Conservation (phyloP, 1,284 basidiomycete species). For the Pterula multifida region DNA sequence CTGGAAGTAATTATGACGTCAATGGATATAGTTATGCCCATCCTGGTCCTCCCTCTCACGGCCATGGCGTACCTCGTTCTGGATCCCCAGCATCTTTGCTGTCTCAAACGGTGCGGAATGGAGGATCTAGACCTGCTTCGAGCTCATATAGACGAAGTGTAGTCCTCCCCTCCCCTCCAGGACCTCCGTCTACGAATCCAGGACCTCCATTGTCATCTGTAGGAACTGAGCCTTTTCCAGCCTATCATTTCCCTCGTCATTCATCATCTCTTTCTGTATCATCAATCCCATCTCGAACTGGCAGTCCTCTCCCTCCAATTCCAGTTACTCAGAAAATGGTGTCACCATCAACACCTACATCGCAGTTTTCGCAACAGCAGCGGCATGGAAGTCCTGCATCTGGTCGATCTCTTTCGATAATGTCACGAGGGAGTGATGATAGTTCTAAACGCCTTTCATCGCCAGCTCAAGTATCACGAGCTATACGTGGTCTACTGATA, state of each 20-base stretch:
- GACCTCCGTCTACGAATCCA: too few relatives aligned
- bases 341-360: background rate
- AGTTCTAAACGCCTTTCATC: background rate
- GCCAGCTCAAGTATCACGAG: background rate
- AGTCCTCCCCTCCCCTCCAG: too few relatives aligned
- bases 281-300: background rate
- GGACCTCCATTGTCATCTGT: background rate
- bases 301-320: background rate
- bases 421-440: background rate
- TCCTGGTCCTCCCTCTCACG: background rate
- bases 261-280: background rate
- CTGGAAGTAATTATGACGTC: background rate
- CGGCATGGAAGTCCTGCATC: too few relatives aligned
- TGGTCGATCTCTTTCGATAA: background rate
- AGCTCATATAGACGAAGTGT: too few relatives aligned
- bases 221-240: background rate
- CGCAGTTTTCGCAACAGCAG: background rate
- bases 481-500: background rate
- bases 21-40: background rate
- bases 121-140: too few relatives aligned
- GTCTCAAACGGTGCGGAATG: too few relatives aligned
- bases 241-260: background rate
- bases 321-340: background rate
- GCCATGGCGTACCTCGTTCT: background rate
- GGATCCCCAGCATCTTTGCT: background rate